Conservation (phyloP, 352 stramenopile species). For the Thalassiosira mediterranea region DNA sequence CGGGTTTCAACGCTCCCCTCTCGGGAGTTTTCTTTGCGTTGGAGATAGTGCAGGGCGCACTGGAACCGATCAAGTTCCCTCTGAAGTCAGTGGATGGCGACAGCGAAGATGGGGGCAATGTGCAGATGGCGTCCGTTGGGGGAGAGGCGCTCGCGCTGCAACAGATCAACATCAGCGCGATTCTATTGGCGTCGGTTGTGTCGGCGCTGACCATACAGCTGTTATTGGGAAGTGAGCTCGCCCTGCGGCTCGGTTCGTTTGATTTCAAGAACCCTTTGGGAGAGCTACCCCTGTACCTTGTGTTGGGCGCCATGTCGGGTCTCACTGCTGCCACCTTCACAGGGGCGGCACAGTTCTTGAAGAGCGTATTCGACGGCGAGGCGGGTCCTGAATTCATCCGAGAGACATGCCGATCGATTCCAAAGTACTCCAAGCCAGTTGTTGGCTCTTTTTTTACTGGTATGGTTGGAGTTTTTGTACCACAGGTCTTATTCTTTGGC, state of each 20-base stretch:
- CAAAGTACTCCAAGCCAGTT: slow-evolving; percentile 72
- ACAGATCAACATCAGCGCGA: slow-evolving; percentile 74
- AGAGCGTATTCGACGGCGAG: slow-evolving; percentile 65
- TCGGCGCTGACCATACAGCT: slow-evolving; percentile 76
- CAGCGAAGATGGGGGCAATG: slow-evolving; percentile 8
- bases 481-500: slow-evolving; percentile 87
- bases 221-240: slow-evolving; percentile 77
- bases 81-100: slow-evolving; percentile 19
- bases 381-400: slow-evolving; percentile 52
- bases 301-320: slow-evolving; percentile 81
- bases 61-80: slow-evolving; percentile 42
- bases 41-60: slow-evolving; percentile 77
- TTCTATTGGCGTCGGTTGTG: slow-evolving; percentile 74
- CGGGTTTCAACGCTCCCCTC: slow-evolving; percentile 87
- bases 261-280: slow-evolving; percentile 79
- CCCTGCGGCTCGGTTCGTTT: slow-evolving; percentile 74
- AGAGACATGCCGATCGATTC: slow-evolving; percentile 62
- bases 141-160: slow-evolving; percentile 50
- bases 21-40: slow-evolving; percentile 87
- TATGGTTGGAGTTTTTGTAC: slow-evolving; percentile 73
- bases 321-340: slow-evolving; percentile 81
- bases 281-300: slow-evolving; percentile 84
- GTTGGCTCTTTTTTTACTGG: slow-evolving; percentile 78
- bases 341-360: slow-evolving; percentile 61
- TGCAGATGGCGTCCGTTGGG: slow-evolving; percentile 34